phyloP scores from a whole-genome alignment of 1,284 basidiomycete species.

The Porodaedalea pini region DNA sequence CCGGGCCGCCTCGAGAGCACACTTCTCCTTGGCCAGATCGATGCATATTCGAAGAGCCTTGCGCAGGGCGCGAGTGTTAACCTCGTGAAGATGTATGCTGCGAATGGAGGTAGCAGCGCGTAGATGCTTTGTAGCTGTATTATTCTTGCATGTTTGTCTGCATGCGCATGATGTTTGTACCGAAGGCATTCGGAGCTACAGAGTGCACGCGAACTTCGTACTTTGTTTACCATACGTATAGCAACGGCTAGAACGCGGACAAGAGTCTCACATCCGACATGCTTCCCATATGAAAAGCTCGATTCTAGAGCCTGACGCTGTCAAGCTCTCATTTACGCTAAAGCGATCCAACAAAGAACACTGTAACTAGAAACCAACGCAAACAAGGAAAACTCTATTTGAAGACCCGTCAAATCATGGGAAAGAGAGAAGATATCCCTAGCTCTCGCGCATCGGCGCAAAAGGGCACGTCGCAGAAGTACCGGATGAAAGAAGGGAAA shows the following conservation, averaged over 20 bases:
- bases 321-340: too few relatives aligned
- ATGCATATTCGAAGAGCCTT: conserved; percentile 77
- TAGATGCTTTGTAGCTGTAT: neutral
- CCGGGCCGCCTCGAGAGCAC: conserved; percentile 89
- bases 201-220: too few relatives aligned
- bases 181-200: too few relatives aligned
- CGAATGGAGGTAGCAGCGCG: conserved; percentile 39
- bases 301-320: too few relatives aligned
- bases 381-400: neutral
- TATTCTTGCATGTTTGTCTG: too few relatives aligned
- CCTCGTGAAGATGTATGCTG: conserved; percentile 74
- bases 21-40: conserved; percentile 82
- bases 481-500: conserved; percentile 1
- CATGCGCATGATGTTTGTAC: too few relatives aligned
- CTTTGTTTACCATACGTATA: too few relatives aligned
- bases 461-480: conserved; percentile 15
- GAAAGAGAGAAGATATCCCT: conserved; percentile 1
- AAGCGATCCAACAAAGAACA: neutral
- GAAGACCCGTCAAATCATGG: neutral
- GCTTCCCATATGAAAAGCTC: too few relatives aligned
- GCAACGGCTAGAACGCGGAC: too few relatives aligned
- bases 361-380: neutral
- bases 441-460: conserved; percentile 16
- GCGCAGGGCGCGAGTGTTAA: conserved; percentile 67
- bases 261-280: too few relatives aligned